Evolutionary conservation across 768 basidiomycete genomes (phyloP).

Genomic region (Trametes cubensis): DNA sequence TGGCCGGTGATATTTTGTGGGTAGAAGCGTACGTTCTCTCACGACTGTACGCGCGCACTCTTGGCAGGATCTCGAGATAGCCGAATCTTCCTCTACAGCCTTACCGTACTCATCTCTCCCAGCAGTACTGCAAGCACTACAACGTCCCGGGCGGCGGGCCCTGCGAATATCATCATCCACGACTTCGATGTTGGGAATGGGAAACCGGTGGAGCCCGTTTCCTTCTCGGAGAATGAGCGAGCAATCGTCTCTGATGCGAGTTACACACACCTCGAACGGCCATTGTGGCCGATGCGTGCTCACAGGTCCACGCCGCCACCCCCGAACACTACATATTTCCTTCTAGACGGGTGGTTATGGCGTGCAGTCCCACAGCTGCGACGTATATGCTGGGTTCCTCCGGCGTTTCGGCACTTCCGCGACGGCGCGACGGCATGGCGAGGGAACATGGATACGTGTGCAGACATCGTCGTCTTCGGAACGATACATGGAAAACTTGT

Average conservation of each 20-base stretch:
- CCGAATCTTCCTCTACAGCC: neutral
- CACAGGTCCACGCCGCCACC: neutral
- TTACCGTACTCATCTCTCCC: neutral
- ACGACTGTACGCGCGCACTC: neutral
- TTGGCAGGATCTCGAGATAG: neutral
- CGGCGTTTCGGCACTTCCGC: neutral
- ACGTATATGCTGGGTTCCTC: neutral
- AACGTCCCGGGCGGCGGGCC: neutral
- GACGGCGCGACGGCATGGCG: neutral
- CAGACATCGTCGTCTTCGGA: neutral
- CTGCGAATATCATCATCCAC: neutral
- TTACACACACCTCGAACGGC: neutral
- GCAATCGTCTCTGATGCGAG: neutral
- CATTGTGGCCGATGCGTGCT: neutral
- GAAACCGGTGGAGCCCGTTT: neutral
- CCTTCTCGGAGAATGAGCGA: neutral
- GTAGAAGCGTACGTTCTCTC: neutral
- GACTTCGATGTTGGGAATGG: neutral
- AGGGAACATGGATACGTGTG: neutral
- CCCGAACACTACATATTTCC: neutral
- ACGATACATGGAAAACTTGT: neutral
- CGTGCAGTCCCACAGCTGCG: neutral
- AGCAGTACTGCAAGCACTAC: neutral
- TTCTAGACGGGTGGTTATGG: constrained; percentile 1
- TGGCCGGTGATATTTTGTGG: neutral